Evolutionary conservation across 139 green algal genomes (phyloP), one percentile per base, ranked within the genome.

Genomic region (Chlorella sorokiniana): DNA sequence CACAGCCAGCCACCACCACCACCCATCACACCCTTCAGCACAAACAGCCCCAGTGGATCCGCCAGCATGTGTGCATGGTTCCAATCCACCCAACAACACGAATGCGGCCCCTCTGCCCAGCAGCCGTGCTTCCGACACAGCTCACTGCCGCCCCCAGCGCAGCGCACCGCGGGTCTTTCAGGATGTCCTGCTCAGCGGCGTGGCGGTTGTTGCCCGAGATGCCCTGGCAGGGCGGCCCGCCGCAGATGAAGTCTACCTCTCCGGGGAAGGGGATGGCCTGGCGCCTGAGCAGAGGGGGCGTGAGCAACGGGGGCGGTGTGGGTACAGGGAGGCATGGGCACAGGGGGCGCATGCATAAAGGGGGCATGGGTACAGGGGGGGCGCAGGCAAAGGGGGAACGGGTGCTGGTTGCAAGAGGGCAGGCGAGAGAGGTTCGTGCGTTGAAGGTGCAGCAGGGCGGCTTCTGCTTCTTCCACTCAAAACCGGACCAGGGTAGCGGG

Each of bases 171-270:
- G 88, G 82, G 85, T 91, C 88, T 0, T 76, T 76, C 33, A 93
- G 73, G 41, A 95, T 91, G 65, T 94, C 76, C 27, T 70, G 37
- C 37, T 56, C 65, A 45, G 65, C 42, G 4, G 83, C 86, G 48
- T 95, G 87, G 20, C 88, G 84, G 83, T 97, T 97, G 40, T 95
- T 87, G 29, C 94, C 94, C 44, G 74, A 88, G 38, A 94, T 81
- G 41, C 92, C 92, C 82, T 96, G 93, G 89, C 93, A 96, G 31
- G 93, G 93, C 22, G 93, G 93, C 0, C 93, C 93, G 11, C 93
- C 93, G 51, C 89, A 91, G 27, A 97, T 79, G 51, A 97, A 42
- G 64, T 92, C 84, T 27, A 96, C 88, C 25, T 92, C 86, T 0
- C 93, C 93, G 7, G 87, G 86, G 63, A 87, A 73, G 6, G 88